These are phyloP conservation scores for Penicillium tannophilum DNA, from an alignment of 495 filamentous ascomycete genomes.

Conservation along the genomic window DNA sequence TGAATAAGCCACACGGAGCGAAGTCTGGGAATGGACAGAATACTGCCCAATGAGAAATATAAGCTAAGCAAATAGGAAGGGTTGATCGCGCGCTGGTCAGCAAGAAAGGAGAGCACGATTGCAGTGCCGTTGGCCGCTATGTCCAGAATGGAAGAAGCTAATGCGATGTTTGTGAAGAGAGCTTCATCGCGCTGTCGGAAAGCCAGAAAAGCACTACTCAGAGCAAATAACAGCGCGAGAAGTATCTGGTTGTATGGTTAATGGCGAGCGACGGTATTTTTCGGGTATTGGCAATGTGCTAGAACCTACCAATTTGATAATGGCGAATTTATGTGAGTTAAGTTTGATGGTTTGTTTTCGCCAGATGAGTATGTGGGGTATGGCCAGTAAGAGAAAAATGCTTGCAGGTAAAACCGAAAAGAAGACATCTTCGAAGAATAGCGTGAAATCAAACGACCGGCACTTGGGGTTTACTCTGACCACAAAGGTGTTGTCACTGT, in stretches of 20 bases:
- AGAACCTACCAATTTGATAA: constrained; percentile 1
- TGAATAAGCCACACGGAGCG: constrained; percentile 6
- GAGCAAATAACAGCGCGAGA: too few relatives aligned
- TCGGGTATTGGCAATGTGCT: too few relatives aligned
- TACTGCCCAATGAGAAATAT: not conserved
- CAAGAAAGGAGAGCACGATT: not conserved
- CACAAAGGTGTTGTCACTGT: not conserved
- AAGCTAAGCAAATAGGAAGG: not conserved
- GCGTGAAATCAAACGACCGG: constrained; percentile 7
- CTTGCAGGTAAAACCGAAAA: not conserved
- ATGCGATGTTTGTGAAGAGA: not conserved
- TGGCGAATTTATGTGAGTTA: not conserved
- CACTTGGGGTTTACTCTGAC: not conserved
- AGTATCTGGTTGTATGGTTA: too few relatives aligned
- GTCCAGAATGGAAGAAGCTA: not conserved
- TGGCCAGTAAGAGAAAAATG: constrained; percentile 2
- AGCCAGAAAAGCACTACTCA: too few relatives aligned
- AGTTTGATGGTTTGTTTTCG: not conserved
- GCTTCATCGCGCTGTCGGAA: not conserved
- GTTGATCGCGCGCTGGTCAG: not conserved
- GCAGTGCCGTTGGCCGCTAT: not conserved
- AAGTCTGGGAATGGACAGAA: not conserved
- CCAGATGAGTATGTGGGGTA: not conserved
- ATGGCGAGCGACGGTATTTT: too few relatives aligned
- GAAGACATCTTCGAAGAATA: constrained; percentile 6